A percentile compares a stretch with the other conserved stretches of the same genome.
phyloP scores from a whole-genome alignment of 345 rosid genomes.

The Nasturtium officinale region DNA sequence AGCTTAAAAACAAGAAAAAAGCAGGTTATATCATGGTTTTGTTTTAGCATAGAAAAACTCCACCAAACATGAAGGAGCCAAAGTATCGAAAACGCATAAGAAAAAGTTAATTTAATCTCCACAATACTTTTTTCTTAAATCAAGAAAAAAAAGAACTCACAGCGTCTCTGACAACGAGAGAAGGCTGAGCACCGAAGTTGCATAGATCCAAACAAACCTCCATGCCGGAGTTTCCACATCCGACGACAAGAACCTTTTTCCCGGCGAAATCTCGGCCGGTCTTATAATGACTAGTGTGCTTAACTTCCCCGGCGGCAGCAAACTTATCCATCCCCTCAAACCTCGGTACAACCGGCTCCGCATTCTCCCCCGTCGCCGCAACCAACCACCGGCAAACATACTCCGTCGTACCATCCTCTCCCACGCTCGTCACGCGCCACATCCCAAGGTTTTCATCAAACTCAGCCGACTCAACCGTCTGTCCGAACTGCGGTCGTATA shows the following conservation, averaged over 20 bases:
- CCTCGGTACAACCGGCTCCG: conserved; percentile 71
- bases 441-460: conserved; percentile 49
- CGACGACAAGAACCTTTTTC: conserved; percentile 80
- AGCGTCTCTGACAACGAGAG: conserved; percentile 84
- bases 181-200: conserved; percentile 70
- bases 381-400: conserved; percentile 73
- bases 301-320: conserved; percentile 46
- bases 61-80: conserved; percentile 33
- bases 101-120: conserved; percentile 18
- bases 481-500: conserved; percentile 58
- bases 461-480: conserved; percentile 57
- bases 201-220: conserved; percentile 97
- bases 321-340: conserved; percentile 72
- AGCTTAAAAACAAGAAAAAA: neutral
- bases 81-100: conserved; percentile 23
- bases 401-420: conserved; percentile 43
- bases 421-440: conserved; percentile 61
- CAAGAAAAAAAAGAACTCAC: conserved; percentile 48
- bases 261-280: conserved; percentile 69
- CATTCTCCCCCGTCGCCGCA: conserved; percentile 96
- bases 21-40: conserved; percentile 20
- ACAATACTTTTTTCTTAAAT: neutral
- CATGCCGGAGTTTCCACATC: conserved; percentile 99
- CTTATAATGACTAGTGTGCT: conserved; percentile 70
- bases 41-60: conserved; percentile 32